phyloP scores from a whole-genome alignment of 23 red algal genomes.

The Porphyridium purpureum region DNA sequence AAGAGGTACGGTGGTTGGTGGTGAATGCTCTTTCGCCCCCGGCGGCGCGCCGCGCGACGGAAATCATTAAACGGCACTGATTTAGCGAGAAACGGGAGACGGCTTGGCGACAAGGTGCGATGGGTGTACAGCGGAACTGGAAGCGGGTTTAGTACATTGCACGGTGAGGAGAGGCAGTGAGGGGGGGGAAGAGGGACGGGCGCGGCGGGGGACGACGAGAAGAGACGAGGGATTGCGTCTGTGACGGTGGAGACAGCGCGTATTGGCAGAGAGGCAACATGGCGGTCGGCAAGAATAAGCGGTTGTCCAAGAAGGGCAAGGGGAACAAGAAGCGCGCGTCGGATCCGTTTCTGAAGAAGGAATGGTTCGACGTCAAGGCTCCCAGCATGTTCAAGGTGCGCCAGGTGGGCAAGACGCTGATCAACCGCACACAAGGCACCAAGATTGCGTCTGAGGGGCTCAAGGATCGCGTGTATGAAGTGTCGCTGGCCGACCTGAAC shows the following conservation, averaged over 20 bases:
- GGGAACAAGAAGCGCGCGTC: conserved; percentile 68
- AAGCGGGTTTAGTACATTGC: neutral
- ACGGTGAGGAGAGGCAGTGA: neutral
- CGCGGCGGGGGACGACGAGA: too few species aligned
- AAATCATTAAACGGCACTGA: too few species aligned
- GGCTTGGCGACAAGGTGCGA: too few species aligned
- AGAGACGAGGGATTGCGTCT: too few species aligned
- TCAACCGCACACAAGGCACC: conserved; percentile 75
- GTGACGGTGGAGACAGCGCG: too few species aligned
- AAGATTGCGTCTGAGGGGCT: conserved; percentile 85
- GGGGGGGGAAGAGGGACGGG: neutral
- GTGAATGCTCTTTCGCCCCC: too few species aligned
- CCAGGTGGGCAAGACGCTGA: conserved; percentile 89
- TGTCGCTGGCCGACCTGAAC: conserved; percentile 82
- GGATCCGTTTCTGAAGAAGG: conserved; percentile 87
- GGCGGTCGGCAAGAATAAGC: conserved; percentile 98
- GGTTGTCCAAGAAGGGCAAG: conserved; percentile 94
- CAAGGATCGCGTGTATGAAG: conserved; percentile 88
- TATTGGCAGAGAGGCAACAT: too few species aligned
- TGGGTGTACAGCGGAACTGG: too few species aligned
- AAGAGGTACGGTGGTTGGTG: too few species aligned
- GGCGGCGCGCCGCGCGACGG: too few species aligned
- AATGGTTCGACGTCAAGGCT: conserved; percentile 98
- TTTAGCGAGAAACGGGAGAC: too few species aligned
- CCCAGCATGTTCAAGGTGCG: conserved; percentile 70